phyloP scores from a whole-genome alignment of 2,329 filamentous ascomycete species.

The Cercospora sp. region DNA sequence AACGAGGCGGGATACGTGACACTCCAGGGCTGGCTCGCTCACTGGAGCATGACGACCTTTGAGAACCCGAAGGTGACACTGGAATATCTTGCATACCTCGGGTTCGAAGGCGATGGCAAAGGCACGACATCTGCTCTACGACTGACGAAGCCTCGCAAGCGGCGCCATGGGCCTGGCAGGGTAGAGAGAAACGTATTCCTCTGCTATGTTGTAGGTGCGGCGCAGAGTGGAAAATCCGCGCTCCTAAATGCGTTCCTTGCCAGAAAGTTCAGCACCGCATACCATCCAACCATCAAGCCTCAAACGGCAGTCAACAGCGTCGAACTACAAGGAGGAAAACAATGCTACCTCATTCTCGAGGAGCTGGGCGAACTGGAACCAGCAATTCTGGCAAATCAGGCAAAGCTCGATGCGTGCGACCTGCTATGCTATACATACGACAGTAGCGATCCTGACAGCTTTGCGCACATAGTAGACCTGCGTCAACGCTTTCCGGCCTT shows the following conservation, averaged over 20 bases:
- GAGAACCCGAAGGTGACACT: conserved; percentile 92
- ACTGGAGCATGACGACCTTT: conserved; percentile 99
- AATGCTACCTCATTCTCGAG: conserved; percentile 93
- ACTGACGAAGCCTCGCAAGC: conserved; percentile 86
- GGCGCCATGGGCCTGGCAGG: conserved; percentile 74
- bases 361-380: conserved; percentile 95
- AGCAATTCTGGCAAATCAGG: conserved; percentile 87
- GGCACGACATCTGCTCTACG: conserved; percentile 81
- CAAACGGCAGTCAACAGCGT: conserved; percentile 94
- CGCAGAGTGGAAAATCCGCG: conserved; percentile 85
- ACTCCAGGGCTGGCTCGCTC: conserved; percentile 93
- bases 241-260: conserved; percentile 90
- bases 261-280: conserved; percentile 77
- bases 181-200: conserved; percentile 94
- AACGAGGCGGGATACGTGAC: conserved; percentile 96
- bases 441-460: conserved; percentile 93
- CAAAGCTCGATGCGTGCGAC: conserved; percentile 89
- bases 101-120: conserved; percentile 79
- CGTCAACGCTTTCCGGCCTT: conserved; percentile 78
- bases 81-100: conserved; percentile 92
- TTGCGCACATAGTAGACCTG: conserved; percentile 83
- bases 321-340: conserved; percentile 90
- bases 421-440: conserved; percentile 95
- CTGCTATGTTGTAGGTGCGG: conserved; percentile 85
- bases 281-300: conserved; percentile 93